Base-by-base conservation (phyloP, 768 basidiomycete species). In the Tulasnella calospora region DNA sequence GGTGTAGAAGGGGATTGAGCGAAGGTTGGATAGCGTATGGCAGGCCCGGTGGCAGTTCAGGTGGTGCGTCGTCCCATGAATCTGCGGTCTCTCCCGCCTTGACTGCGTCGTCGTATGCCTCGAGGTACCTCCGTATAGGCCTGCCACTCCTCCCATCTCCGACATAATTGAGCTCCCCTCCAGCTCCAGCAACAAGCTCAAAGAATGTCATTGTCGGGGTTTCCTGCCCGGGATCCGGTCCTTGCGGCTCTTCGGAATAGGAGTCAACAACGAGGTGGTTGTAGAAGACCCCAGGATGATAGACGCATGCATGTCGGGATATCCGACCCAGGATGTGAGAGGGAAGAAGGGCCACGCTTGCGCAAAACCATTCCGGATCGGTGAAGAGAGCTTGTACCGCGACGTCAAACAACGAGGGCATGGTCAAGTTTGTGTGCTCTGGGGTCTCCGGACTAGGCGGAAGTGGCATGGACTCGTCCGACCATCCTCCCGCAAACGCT, bases 11-110 rank as follows among this genome's bases (percentile, higher is more conserved):
- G 36, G 61, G 76, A 10, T 30, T 70, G 76, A 70, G 35, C 4
- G 75, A 55, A 40, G 75, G 30, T 74, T 38, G 36, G 36, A 74
- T 41, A 21, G 30, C 30, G 38, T 38, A 30, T 44, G 46, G 44
- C 35, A 33, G 33, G 36, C 36, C 41, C 19, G 30, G 35, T 15
- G 33, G 38, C 13, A 35, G 36, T n/a, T 61, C 35, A 17, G 76
- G 55, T 6, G 67, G 69, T 17, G 51, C 12, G 38, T 70, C 61
- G n/a, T 78, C 76, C 76, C 76, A 78, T 71, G 76, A 78, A 44
- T 78, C 67, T 33, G 41, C 67, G 8, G 36, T 67, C 19, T 33
- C 40, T 27, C 27, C 38, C 41, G 36, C 33, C 44, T 71, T 36
- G 61, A 46, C 69, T 44, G 27, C 38, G 38, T 33, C 51, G n/a